Conservation (phyloP, 2,329 filamentous ascomycete species). For the Metarhizium robertsii region DNA sequence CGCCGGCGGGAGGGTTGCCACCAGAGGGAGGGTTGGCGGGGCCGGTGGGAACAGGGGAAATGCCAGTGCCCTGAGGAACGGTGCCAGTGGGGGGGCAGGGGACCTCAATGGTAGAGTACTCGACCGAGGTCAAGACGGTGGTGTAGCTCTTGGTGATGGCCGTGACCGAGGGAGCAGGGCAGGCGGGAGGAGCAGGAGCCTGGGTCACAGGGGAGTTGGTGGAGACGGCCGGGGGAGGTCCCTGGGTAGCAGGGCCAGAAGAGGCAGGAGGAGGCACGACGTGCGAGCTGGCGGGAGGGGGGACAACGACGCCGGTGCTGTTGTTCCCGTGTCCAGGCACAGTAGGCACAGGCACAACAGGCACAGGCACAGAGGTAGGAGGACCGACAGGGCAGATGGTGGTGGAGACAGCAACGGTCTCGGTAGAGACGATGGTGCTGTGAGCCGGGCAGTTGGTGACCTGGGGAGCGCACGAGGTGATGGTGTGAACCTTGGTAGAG, state of each 20-base stretch:
- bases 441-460: constrained; percentile 53
- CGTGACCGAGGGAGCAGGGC: constrained; percentile 33
- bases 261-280: constrained; percentile 8
- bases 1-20: constrained; percentile 14
- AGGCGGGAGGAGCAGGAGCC: constrained; percentile 10
- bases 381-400: constrained; percentile 28
- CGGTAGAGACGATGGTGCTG: constrained; percentile 26
- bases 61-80: constrained; percentile 20
- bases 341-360: not conserved
- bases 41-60: constrained; percentile 29
- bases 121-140: constrained; percentile 44
- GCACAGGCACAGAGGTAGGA: constrained; percentile 10
- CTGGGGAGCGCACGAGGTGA: constrained; percentile 50
- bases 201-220: constrained; percentile 4
- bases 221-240: constrained; percentile 2
- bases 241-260: constrained; percentile 3
- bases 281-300: not conserved
- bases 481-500: constrained; percentile 48
- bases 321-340: constrained; percentile 9
- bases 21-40: constrained; percentile 26
- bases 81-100: constrained; percentile 30
- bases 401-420: constrained; percentile 29
- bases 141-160: constrained; percentile 47
- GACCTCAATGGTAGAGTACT: constrained; percentile 39
- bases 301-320: not conserved